These are phyloP conservation scores for Megacollybia marginata DNA, from an alignment of 768 basidiomycete genomes.

Conservation along the genomic window DNA sequence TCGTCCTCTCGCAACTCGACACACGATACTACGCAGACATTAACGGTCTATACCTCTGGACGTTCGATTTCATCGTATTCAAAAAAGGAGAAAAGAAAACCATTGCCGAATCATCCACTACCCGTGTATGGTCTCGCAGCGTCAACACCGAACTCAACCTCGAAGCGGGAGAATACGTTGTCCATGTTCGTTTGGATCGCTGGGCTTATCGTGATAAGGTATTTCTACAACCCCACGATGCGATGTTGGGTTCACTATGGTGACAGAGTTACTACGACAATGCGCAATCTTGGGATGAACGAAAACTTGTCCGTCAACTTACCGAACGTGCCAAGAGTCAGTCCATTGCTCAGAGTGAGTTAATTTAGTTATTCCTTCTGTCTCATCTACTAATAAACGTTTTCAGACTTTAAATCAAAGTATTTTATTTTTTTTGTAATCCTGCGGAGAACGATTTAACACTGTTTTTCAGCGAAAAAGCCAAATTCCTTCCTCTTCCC, in stretches of 20 bases:
- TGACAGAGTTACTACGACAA: neutral
- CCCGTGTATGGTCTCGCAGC: conserved; percentile 30
- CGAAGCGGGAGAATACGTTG: conserved; percentile 35
- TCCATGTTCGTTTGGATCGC: conserved; percentile 24
- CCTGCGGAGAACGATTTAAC: no score
- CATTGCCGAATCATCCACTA: conserved; percentile 27
- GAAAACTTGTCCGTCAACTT: conserved; percentile 21
- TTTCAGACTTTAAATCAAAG: conserved; percentile 18
- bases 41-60: conserved; percentile 34
- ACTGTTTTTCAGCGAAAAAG: conserved; percentile 8
- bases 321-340: conserved; percentile 38
- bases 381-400: neutral
- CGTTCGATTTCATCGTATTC: conserved; percentile 43
- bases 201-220: neutral
- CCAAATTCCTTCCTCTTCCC: conserved; percentile 25
- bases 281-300: conserved; percentile 8
- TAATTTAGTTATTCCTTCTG: conserved; percentile 10
- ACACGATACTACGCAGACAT: conserved; percentile 42
- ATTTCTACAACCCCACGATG: no score
- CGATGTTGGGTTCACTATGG: no score
- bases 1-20: conserved; percentile 48
- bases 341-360: conserved; percentile 40
- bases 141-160: conserved; percentile 34
- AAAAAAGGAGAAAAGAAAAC: conserved; percentile 35
- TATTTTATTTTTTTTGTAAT: neutral